Conservation (phyloP, 2,329 filamentous ascomycete species). For the Verticillium tricorpus region DNA sequence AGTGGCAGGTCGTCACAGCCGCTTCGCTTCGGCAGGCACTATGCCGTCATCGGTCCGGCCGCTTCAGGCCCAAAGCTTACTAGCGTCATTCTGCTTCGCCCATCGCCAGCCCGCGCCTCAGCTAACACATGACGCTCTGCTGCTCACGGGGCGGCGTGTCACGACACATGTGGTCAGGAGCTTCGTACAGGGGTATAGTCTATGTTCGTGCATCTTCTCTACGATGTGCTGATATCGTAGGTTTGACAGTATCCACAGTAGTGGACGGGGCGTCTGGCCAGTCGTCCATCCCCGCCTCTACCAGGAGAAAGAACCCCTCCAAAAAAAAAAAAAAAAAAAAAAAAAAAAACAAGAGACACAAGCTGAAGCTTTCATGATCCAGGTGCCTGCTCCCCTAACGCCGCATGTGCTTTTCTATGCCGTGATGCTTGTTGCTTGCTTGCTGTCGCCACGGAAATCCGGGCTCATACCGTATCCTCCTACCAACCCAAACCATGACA, state of each 20-base stretch:
- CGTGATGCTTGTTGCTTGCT: not conserved
- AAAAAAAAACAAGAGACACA: not conserved
- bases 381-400: not conserved
- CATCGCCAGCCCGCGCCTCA: not conserved
- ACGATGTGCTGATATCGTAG: not conserved
- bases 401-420: not conserved
- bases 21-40: not conserved
- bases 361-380: not conserved
- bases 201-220: not conserved
- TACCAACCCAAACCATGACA: not conserved
- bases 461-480: not conserved
- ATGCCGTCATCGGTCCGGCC: not conserved
- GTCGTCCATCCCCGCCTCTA: not conserved
- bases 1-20: not conserved
- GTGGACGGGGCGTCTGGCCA: not conserved
- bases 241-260: not conserved
- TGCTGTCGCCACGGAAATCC: not conserved
- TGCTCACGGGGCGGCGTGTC: not conserved
- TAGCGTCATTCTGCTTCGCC: not conserved
- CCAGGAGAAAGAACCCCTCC: not conserved
- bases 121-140: not conserved
- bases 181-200: not conserved
- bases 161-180: not conserved
- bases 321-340: not conserved
- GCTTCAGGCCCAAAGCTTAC: not conserved